Base-by-base conservation (phyloP, 2,329 filamentous ascomycete species). In the Xylariaceae sp. region DNA sequence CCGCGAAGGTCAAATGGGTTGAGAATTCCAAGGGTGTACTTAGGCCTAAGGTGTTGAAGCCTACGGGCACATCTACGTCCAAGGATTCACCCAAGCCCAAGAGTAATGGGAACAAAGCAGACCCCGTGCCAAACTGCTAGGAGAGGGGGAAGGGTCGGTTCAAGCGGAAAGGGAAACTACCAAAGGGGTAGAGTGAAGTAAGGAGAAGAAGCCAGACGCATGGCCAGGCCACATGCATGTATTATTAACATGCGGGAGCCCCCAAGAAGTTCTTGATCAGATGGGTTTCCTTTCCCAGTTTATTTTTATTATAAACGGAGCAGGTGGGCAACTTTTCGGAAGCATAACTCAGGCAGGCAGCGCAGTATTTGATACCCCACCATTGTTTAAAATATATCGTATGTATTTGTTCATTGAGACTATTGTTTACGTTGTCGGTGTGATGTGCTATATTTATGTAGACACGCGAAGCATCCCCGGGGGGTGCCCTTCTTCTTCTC, bases 311-410 rank as follows among this genome's bases (percentile, higher is more conserved):
- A 19, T 19, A 19, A 19, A 19, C 19, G 19, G 19, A 19, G 19
- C 19, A 19, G 19, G 19, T 2, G 19, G 19, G 19, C 19, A 19
- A 19, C 46, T 55, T 51, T 51, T 31, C 26, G 40, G 44, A 29
- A 35, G 42, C 8, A n/a, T 30, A 47, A 51, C n/a, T 46, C 19
- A 19, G 19, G 37, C 41, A 42, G 53, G 42, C 50, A 35, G 40
- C 42, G 37, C 49, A 54, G 56, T 57, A 61, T 50, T 63, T 64
- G 64, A 65, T 65, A 65, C 64, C 63, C 62, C 48, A 19, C 19
- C 19, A 19, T 19, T 40, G 44, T 60, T 50, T 51, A 44, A 48
- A 56, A 61, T 54, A 57, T 53, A 56, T 42, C 26, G 45, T 52
- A 53, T 47, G 45, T 52, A 53, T 47, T 39, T 32, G 44, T 43